phyloP scores from a whole-genome alignment of 1,139 yeast genomes.

The Diutina pseudorugosa region DNA sequence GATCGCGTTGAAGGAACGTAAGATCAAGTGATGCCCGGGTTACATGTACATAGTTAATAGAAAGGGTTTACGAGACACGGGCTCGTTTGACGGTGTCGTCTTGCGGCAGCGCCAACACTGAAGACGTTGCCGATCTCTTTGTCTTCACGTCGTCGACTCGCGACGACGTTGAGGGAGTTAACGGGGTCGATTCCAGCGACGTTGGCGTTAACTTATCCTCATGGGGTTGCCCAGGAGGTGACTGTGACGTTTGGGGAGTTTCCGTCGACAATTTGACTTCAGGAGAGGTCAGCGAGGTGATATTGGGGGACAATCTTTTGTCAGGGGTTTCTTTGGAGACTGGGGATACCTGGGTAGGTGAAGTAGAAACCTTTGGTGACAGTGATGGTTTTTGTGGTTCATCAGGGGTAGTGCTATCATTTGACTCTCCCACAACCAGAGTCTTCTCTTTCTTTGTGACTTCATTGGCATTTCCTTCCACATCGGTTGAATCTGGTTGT shows the following conservation, averaged over 20 bases:
- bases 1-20: slow-evolving; percentile 79
- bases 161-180: background rate
- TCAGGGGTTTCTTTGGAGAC: too few species aligned
- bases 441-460: too few species aligned
- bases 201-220: background rate
- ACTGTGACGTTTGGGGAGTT: background rate
- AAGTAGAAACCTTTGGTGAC: too few species aligned
- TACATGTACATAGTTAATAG: background rate
- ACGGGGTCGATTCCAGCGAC: background rate
- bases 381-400: too few species aligned
- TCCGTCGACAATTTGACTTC: too few species aligned
- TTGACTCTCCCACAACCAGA: too few species aligned
- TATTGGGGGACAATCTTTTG: too few species aligned
- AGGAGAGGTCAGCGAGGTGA: too few species aligned
- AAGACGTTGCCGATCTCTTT: background rate
- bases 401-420: too few species aligned
- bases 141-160: too few species aligned
- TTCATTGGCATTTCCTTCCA: too few species aligned
- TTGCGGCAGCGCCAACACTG: background rate
- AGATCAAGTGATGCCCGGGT: slow-evolving; percentile 50
- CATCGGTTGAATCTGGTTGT: background rate
- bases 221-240: background rate
- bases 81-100: background rate
- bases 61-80: background rate
- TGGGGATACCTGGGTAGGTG: too few species aligned